Evolutionary conservation across 768 basidiomycete genomes (phyloP).

Genomic region (Pleurotus djamor): DNA sequence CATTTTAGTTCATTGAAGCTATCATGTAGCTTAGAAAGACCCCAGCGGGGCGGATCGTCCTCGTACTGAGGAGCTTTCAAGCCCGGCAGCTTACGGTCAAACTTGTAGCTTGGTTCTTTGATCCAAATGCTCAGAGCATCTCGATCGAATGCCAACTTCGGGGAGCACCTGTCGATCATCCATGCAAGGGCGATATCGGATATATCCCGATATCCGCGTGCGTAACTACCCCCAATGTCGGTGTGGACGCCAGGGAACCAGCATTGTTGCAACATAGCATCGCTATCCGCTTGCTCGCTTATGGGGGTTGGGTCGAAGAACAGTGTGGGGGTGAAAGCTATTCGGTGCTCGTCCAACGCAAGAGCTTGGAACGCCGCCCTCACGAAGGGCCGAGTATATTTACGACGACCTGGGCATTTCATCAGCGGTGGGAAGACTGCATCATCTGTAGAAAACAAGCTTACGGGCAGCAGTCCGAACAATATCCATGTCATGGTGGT

Average conservation of each 20-base stretch:
- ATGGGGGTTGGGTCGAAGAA: background rate
- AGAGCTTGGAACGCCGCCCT: conserved; percentile 8
- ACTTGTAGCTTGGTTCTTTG: background rate
- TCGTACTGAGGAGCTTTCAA: too few relatives aligned
- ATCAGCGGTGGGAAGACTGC: too few relatives aligned
- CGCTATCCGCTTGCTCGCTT: background rate
- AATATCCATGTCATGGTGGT: background rate
- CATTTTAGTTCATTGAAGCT: background rate
- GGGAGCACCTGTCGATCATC: conserved; percentile 14
- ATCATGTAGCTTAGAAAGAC: background rate
- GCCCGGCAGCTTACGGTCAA: too few relatives aligned
- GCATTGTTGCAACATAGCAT: conserved; percentile 9
- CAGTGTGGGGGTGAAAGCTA: conserved; percentile 6
- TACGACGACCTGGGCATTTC: too few relatives aligned
- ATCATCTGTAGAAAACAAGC: too few relatives aligned
- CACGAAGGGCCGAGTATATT: background rate
- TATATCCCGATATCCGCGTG: conserved; percentile 7
- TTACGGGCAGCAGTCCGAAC: background rate
- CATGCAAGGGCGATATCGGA: conserved; percentile 14
- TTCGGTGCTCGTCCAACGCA: conserved; percentile 9
- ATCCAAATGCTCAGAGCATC: background rate
- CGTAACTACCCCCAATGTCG: conserved; percentile 15
- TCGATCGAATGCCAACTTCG: conserved; percentile 5
- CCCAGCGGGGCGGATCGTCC: too few relatives aligned
- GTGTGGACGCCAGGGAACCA: conserved; percentile 24